phyloP scores from a whole-genome alignment of 1,284 basidiomycete species.

The Cerioporus squamosus region DNA sequence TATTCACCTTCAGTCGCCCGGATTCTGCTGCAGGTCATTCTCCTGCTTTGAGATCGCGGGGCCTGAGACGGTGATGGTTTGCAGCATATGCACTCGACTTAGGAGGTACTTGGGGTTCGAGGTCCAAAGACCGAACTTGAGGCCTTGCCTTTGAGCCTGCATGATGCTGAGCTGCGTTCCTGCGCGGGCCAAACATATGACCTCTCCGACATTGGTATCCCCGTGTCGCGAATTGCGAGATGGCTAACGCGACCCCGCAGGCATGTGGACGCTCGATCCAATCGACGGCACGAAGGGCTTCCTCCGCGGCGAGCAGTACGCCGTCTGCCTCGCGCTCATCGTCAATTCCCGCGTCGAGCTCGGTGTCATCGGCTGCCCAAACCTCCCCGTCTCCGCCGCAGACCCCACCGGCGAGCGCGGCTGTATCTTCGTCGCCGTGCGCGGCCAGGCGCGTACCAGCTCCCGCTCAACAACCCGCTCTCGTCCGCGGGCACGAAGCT shows the following conservation, averaged over 20 bases:
- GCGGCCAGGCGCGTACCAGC: conserved; percentile 81
- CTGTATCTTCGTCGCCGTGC: conserved; percentile 83
- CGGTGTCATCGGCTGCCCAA: conserved; percentile 96
- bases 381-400: conserved; percentile 72
- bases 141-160: no score
- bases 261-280: conserved; percentile 92
- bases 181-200: no score
- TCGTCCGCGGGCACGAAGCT: conserved; percentile 46
- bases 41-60: no score
- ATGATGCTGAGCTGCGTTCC: no score
- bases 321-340: conserved; percentile 93
- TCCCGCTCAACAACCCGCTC: conserved; percentile 36
- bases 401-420: conserved; percentile 70
- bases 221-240: no score
- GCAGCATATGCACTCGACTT: no score
- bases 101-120: no score
- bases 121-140: no score
- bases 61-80: no score
- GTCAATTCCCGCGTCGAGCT: conserved; percentile 85
- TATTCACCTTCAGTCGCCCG: background rate
- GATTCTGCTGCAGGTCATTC: no score
- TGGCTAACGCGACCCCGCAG: conserved; percentile 36
- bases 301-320: conserved; percentile 95
- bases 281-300: conserved; percentile 97
- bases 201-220: no score